Conservation (phyloP, 2,329 filamentous ascomycete genomes). For the Neonectria coccinea region DNA sequence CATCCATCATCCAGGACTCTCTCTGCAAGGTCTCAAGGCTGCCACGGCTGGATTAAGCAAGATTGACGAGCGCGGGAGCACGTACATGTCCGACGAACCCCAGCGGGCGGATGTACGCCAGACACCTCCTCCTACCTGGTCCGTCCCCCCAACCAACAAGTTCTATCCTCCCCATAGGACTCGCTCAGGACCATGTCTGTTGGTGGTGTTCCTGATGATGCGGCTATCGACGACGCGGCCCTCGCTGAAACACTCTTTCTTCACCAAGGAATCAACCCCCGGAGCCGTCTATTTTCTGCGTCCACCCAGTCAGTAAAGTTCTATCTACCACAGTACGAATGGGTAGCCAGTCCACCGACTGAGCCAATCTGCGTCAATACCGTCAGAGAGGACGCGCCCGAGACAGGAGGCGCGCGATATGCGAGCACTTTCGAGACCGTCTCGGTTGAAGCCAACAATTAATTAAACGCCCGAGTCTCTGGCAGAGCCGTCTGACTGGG, state of each 20-base stretch:
- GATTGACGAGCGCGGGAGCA: background rate
- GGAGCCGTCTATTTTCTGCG: conserved; percentile 27
- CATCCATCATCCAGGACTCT: background rate
- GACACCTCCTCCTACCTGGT: background rate
- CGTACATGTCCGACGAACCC: background rate
- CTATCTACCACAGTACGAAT: background rate
- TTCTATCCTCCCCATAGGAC: conserved; percentile 30
- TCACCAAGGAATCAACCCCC: conserved; percentile 1
- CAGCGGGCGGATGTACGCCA: background rate
- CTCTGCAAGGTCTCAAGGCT: conserved; percentile 2
- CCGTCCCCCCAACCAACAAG: background rate
- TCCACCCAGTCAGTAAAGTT: conserved; percentile 3
- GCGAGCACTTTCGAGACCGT: conserved; percentile 1
- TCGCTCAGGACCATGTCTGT: conserved; percentile 20
- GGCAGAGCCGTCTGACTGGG: conserved; percentile 2
- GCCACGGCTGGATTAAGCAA: background rate
- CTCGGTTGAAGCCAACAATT: conserved; percentile 1
- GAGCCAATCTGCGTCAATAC: conserved; percentile 7
- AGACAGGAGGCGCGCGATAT: background rate
- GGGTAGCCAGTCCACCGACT: background rate
- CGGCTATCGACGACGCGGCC: conserved; percentile 37
- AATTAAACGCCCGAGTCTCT: conserved; percentile 16
- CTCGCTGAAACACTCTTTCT: conserved; percentile 35
- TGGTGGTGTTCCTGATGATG: conserved; percentile 21
- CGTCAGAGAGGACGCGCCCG: conserved; percentile 4